Conservation (phyloP, 1,139 yeast species). For the Kurtzmaniella quercitrusa region DNA sequence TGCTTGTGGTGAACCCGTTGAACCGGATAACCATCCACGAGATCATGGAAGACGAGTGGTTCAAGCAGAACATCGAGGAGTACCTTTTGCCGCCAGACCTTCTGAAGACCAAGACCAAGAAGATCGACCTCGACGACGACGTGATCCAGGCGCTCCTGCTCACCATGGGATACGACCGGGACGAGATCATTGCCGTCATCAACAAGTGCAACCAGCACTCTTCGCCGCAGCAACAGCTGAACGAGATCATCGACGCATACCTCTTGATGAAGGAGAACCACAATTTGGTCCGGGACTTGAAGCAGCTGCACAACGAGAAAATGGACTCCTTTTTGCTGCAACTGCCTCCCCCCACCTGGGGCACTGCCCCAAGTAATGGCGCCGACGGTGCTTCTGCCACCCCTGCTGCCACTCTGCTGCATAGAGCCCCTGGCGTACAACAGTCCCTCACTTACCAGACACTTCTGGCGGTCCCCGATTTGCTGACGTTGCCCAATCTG, state of each 20-base stretch:
- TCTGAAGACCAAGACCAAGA: conserved; percentile 36
- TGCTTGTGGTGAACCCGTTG: conserved; percentile 95
- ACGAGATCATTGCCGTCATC: conserved; percentile 78
- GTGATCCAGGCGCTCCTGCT: conserved; percentile 73
- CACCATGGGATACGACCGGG: conserved; percentile 91
- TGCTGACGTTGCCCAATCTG: conserved; percentile 48
- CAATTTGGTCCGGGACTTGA: conserved; percentile 60
- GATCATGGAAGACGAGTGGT: conserved; percentile 96
- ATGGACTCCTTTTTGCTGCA: conserved; percentile 49
- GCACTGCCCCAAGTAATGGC: conserved; percentile 12
- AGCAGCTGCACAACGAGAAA: conserved; percentile 48
- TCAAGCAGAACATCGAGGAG: conserved; percentile 75
- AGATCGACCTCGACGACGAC: conserved; percentile 65
- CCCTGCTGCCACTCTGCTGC: conserved; percentile 19
- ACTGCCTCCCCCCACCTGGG: conserved; percentile 44
- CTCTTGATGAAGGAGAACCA: conserved; percentile 83
- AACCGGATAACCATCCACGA: conserved; percentile 93
- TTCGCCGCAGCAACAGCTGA: conserved; percentile 33
- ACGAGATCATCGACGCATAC: conserved; percentile 91
- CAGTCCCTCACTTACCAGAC: conserved; percentile 49
- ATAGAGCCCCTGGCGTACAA: conserved; percentile 37
- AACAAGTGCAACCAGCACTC: conserved; percentile 40
- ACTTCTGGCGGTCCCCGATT: conserved; percentile 46
- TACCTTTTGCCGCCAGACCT: conserved; percentile 73
- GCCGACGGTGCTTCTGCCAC: conserved; percentile 10